Percentiles rank a stretch among this genome's conserved stretches.
phyloP scores from a whole-genome alignment of 2,329 filamentous ascomycete species.

The Calonectria ilicicola region DNA sequence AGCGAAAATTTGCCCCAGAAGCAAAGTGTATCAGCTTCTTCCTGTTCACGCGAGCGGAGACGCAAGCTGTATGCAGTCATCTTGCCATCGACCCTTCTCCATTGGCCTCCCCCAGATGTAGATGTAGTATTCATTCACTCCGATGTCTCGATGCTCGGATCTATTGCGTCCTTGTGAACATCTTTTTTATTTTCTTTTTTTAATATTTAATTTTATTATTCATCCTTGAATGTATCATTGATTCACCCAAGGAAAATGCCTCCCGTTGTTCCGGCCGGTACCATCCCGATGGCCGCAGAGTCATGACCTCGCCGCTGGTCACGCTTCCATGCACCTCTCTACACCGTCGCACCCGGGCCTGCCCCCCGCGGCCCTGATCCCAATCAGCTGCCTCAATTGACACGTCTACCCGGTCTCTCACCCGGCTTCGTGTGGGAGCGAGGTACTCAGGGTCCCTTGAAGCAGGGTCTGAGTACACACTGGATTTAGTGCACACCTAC shows the following conservation, averaged over 20 bases:
- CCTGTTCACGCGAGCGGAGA: slow-evolving; percentile 8
- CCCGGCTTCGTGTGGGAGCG: neutral
- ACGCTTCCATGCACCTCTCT: slow-evolving; percentile 32
- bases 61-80: slow-evolving; percentile 32
- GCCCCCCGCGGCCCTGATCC: slow-evolving; percentile 33
- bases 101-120: neutral
- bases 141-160: neutral
- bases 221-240: neutral
- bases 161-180: neutral
- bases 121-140: neutral
- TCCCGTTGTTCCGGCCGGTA: slow-evolving; percentile 5
- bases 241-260: neutral
- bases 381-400: slow-evolving; percentile 44
- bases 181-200: slow-evolving; percentile 6
- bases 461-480: slow-evolving; percentile 34
- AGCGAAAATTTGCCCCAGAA: neutral
- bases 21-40: slow-evolving; percentile 1
- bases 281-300: slow-evolving; percentile 14
- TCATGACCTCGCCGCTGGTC: slow-evolving; percentile 36
- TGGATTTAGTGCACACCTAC: slow-evolving; percentile 29
- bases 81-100: slow-evolving; percentile 26
- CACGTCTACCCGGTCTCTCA: slow-evolving; percentile 7
- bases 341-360: slow-evolving; percentile 28
- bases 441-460: slow-evolving; percentile 1
- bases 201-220: neutral